Conservation (phyloP, 2,329 filamentous ascomycete genomes). For the Ascochyta rabiei region DNA sequence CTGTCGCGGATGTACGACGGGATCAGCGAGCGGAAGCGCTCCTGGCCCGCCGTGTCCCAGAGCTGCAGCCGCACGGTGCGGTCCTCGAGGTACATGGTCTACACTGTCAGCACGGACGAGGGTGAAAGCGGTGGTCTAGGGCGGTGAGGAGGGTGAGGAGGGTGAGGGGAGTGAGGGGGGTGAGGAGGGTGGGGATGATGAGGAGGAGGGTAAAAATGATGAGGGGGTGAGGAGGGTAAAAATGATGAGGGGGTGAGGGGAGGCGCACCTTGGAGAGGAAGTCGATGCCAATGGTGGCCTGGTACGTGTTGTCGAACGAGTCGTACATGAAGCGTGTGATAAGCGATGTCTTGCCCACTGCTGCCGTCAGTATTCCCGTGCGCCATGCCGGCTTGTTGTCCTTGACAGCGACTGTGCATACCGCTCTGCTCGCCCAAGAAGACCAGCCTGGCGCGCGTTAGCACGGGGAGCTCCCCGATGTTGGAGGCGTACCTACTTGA, state of each 20-base stretch:
- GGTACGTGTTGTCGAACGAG: conserved; percentile 99
- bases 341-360: conserved; percentile 97
- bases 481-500: conserved; percentile 71
- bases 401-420: conserved; percentile 57
- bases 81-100: conserved; percentile 99
- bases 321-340: conserved; percentile 99
- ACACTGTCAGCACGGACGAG: conserved; percentile 16
- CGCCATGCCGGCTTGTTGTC: no score
- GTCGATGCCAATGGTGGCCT: conserved; percentile 98
- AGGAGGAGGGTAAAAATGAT: background rate
- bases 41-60: conserved; percentile 98
- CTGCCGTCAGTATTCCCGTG: background rate
- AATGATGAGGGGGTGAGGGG: no score
- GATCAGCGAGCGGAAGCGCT: conserved; percentile 95
- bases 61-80: conserved; percentile 95
- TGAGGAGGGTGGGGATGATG: background rate
- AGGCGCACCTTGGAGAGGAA: conserved; percentile 88
- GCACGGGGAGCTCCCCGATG: conserved; percentile 16
- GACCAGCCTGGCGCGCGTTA: conserved; percentile 71
- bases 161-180: no score
- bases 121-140: background rate
- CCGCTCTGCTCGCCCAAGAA: conserved; percentile 98
- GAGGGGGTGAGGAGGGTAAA: background rate
- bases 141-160: background rate
- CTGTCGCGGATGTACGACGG: conserved; percentile 99